phyloP scores from a whole-genome alignment of 2,329 filamentous ascomycete species.

The Davidsoniella neocaledoniae region DNA sequence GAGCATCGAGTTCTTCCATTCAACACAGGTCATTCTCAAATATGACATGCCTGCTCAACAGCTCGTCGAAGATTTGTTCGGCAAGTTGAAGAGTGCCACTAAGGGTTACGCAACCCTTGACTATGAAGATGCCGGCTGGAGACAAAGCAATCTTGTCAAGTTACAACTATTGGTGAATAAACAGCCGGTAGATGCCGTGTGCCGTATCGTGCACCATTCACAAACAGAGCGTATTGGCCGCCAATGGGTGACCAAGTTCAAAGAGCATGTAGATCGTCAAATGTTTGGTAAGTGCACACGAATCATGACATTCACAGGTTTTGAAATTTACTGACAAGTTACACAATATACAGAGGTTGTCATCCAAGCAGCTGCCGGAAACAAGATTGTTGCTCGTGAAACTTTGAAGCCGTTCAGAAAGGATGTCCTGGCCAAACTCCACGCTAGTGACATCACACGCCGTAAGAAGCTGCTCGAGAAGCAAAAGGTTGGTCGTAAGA shows the following conservation, averaged over 20 bases:
- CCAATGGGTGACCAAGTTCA: slow-evolving; percentile 89
- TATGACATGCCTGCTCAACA: slow-evolving; percentile 81
- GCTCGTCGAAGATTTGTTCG: slow-evolving; percentile 92
- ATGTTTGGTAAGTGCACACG: slow-evolving; percentile 48
- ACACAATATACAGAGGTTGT: slow-evolving; percentile 47
- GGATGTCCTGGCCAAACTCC: slow-evolving; percentile 82
- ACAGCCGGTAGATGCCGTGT: slow-evolving; percentile 79
- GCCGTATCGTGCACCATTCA: slow-evolving; percentile 70
- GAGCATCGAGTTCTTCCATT: slow-evolving; percentile 78
- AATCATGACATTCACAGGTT: background rate
- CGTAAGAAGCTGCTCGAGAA: slow-evolving; percentile 81
- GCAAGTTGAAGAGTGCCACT: slow-evolving; percentile 81
- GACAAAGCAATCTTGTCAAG: slow-evolving; percentile 64
- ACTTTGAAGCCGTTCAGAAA: slow-evolving; percentile 95
- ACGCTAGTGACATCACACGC: slow-evolving; percentile 73
- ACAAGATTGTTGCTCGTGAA: slow-evolving; percentile 72
- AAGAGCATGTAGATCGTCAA: slow-evolving; percentile 87
- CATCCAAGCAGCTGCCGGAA: slow-evolving; percentile 79
- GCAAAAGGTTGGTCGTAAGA: slow-evolving; percentile 91
- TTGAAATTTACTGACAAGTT: background rate
- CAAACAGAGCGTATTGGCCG: slow-evolving; percentile 69
- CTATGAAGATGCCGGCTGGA: slow-evolving; percentile 90
- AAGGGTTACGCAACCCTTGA: slow-evolving; percentile 94
- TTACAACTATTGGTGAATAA: slow-evolving; percentile 90
- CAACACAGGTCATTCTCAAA: slow-evolving; percentile 83